Conservation (phyloP, 78 protist genomes). For the Chrysochromulina parva region DNA sequence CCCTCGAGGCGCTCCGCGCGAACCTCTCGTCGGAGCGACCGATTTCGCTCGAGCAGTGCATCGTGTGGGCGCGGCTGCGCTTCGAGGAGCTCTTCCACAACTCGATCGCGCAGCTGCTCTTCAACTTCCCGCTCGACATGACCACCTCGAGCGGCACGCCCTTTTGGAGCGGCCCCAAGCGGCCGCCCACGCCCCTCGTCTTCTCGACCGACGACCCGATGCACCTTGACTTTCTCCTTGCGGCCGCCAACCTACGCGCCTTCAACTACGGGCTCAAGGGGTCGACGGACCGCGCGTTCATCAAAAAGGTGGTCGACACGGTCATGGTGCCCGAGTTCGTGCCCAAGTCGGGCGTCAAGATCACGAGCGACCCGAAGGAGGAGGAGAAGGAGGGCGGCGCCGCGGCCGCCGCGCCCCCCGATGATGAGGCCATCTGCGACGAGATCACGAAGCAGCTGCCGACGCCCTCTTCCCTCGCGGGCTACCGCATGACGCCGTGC, state of each 20-base stretch:
- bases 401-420: background rate
- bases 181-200: conserved; percentile 71
- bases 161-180: conserved; percentile 67
- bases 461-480: conserved; percentile 24
- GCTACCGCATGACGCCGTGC: conserved; percentile 23
- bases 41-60: conserved; percentile 84
- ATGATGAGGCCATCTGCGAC: background rate
- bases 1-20: conserved; percentile 53
- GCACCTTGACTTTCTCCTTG: conserved; percentile 82
- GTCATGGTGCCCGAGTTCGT: conserved; percentile 84
- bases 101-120: conserved; percentile 85
- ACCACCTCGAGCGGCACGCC: conserved; percentile 26
- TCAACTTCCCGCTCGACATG: conserved; percentile 95
- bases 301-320: conserved; percentile 10
- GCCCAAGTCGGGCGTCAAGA: conserved; percentile 78
- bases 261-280: conserved; percentile 65
- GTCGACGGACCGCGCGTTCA: background rate
- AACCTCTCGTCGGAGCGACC: conserved; percentile 63
- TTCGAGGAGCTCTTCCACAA: conserved; percentile 96
- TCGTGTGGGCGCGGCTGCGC: conserved; percentile 92
- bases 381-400: conserved; percentile 47
- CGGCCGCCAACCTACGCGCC: conserved; percentile 94
- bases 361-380: conserved; percentile 51
- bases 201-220: conserved; percentile 71
- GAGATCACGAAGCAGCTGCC: background rate